Evolutionary conservation across 2,329 filamentous ascomycete genomes (phyloP), one percentile per base, ranked within the genome.

Genomic region (Pseudogymnoascus sp.): DNA sequence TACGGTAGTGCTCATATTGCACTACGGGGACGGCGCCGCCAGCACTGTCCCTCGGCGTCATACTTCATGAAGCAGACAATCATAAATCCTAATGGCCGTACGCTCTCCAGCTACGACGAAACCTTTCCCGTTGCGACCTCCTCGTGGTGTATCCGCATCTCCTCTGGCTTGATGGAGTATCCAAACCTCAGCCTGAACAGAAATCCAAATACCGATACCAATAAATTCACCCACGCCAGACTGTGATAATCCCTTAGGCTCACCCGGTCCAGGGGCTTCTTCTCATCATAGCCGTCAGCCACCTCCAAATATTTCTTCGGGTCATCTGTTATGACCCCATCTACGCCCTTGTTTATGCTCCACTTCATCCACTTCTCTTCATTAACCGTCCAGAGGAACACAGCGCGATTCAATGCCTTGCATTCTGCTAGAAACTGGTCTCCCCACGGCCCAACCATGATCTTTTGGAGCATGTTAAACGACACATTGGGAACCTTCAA

Each of bases 381-480:
- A 72, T 98, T 96, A 60, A 96, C 89, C 0, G 93, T 97, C 93
- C 93, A 98, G 0, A 86, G 83, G 69, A 89, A 87, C 4, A 97
- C 78, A 3, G 83, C 81, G 22, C 89, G 82, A 14, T 80, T 77
- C 1, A 79, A 77, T 59, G 77, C 73, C 65, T 81, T 81, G 26
- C 85, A 83, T 62, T 87, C 82, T 11, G 79, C 78, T 14, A 92
- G 75, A 76, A 97, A 95, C 10, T 78, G 76, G 8, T 74, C 72
- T 6, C 92, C 92, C 37, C 84, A 78, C 0, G 86, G 86, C 1
- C 88, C 86, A 64, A 91, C 82, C 60, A 96, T 81, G 19, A 85
- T 77, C 63, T 82, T 80, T 65, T 89, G 86, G 56, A 89, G 77
- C 74, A 96, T 83, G 78, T 93, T 96, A 80, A 96, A 93, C 63